phyloP scores from a whole-genome alignment of 768 basidiomycete genomes.

The Phaffia tasmanica region DNA sequence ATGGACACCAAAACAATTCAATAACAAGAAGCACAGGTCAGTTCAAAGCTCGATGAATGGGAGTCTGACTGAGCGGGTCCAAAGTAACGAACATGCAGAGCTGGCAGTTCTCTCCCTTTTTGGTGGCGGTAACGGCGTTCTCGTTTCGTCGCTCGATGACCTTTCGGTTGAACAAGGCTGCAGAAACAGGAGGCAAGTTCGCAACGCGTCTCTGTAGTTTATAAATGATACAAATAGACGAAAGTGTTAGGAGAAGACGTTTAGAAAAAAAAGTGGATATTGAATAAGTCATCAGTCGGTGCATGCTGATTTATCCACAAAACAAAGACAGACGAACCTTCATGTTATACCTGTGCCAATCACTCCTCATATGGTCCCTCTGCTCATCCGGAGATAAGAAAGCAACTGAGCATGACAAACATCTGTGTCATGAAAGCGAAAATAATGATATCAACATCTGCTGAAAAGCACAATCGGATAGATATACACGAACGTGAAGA shows the following conservation, averaged over 20 bases:
- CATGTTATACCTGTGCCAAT: constrained; percentile 97
- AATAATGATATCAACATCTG: constrained; percentile 30
- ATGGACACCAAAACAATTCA: constrained; percentile 11
- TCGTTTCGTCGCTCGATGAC: constrained; percentile 66
- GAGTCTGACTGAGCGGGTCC: not conserved
- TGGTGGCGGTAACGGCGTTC: constrained; percentile 51
- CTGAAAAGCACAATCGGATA: too few relatives aligned
- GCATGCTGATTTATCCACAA: not conserved
- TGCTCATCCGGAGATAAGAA: constrained; percentile 75
- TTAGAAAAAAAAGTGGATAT: not conserved
- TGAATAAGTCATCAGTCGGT: not conserved
- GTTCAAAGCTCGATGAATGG: not conserved
- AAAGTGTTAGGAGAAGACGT: constrained; percentile 2
- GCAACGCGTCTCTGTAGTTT: constrained; percentile 61
- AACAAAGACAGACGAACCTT: constrained; percentile 42
- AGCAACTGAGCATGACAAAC: constrained; percentile 79
- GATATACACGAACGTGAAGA: constrained; percentile 2
- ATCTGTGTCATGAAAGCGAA: constrained; percentile 49
- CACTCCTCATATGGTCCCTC: constrained; percentile 77
- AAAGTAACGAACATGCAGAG: constrained; percentile 21
- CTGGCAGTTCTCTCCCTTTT: constrained; percentile 26
- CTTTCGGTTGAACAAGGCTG: constrained; percentile 70
- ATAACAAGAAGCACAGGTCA: not conserved
- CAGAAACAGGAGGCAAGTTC: constrained; percentile 70
- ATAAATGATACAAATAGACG: not conserved